Evolutionary conservation across 2,329 filamentous ascomycete species (phyloP).

Genomic region (Apiospora aurea): DNA sequence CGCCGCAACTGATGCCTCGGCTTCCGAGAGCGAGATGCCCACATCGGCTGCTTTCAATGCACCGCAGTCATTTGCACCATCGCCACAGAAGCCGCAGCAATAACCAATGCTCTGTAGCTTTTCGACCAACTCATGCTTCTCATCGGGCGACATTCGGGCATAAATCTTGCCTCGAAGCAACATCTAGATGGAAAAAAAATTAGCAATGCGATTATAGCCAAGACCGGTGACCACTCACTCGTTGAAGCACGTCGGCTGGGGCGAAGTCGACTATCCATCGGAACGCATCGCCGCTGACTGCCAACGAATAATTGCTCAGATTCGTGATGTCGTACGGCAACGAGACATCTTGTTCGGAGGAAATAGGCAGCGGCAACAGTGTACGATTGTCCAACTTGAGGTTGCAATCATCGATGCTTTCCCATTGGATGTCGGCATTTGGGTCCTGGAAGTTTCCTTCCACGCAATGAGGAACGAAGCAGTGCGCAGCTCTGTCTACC

Average conservation of each 20-base stretch:
- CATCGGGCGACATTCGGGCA: constrained; percentile 97
- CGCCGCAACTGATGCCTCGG: constrained; percentile 96
- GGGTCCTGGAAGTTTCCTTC: constrained; percentile 80
- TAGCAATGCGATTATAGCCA: neutral
- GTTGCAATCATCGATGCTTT: constrained; percentile 88
- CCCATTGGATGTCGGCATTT: constrained; percentile 80
- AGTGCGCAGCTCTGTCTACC: constrained; percentile 81
- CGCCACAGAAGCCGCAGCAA: constrained; percentile 93
- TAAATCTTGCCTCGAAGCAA: constrained; percentile 92
- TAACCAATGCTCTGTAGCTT: constrained; percentile 97
- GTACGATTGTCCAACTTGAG: constrained; percentile 82
- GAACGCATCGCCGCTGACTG: constrained; percentile 92
- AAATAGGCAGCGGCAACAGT: constrained; percentile 75
- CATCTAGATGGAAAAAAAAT: constrained; percentile 64
- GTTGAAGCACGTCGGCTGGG: constrained; percentile 76
- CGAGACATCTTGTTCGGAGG: constrained; percentile 78
- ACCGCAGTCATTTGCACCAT: constrained; percentile 97
- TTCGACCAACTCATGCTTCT: constrained; percentile 97
- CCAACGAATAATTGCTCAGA: constrained; percentile 84
- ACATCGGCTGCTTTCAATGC: constrained; percentile 97
- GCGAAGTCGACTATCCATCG: constrained; percentile 96
- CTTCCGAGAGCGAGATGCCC: constrained; percentile 94
- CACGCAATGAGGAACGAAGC: constrained; percentile 89
- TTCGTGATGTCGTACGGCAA: constrained; percentile 85
- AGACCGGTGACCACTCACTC: constrained; percentile 52